These are phyloP conservation scores for Cryptococcus sp. DNA, from an alignment of 1,284 basidiomycete genomes.

Conservation along the genomic window DNA sequence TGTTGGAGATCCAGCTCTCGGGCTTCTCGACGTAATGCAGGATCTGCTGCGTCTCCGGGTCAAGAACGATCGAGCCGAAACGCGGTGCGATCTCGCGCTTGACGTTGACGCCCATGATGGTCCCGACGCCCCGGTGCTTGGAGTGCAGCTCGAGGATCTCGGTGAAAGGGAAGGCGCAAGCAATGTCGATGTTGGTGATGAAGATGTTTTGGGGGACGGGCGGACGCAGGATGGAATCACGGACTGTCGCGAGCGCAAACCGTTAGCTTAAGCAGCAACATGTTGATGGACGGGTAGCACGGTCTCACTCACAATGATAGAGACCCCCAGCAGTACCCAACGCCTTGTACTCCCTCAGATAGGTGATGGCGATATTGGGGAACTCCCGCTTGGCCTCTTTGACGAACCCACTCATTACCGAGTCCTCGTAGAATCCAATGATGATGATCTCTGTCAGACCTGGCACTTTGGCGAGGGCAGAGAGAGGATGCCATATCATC, in stretches of 20 bases:
- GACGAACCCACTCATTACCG: conserved; percentile 55
- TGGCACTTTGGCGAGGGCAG: conserved; percentile 55
- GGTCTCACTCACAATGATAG: conserved; percentile 47
- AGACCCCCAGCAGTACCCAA: conserved; percentile 57
- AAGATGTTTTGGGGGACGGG: conserved; percentile 56
- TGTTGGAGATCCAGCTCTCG: conserved; percentile 57
- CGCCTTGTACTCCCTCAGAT: conserved; percentile 57
- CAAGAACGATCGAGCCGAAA: conserved; percentile 58
- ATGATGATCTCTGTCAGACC: conserved; percentile 57
- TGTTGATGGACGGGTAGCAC: background rate
- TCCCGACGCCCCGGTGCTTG: conserved; percentile 57
- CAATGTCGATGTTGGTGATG: conserved; percentile 59
- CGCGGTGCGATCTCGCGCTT: conserved; percentile 55
- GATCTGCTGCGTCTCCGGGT: conserved; percentile 51
- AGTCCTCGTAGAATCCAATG: conserved; percentile 59
- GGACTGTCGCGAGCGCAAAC: conserved; percentile 44
- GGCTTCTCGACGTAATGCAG: conserved; percentile 59
- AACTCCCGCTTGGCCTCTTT: conserved; percentile 57
- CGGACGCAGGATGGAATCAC: conserved; percentile 56
- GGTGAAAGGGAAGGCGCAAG: conserved; percentile 55
- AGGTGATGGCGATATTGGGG: conserved; percentile 56
- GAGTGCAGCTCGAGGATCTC: conserved; percentile 56
- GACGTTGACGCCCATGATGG: conserved; percentile 57
- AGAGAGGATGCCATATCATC: conserved; percentile 59
- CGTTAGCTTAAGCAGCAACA: conserved; percentile 8